These are phyloP conservation scores for Patellaria atrata DNA, from an alignment of 495 filamentous ascomycete species.

Conservation along the genomic window DNA sequence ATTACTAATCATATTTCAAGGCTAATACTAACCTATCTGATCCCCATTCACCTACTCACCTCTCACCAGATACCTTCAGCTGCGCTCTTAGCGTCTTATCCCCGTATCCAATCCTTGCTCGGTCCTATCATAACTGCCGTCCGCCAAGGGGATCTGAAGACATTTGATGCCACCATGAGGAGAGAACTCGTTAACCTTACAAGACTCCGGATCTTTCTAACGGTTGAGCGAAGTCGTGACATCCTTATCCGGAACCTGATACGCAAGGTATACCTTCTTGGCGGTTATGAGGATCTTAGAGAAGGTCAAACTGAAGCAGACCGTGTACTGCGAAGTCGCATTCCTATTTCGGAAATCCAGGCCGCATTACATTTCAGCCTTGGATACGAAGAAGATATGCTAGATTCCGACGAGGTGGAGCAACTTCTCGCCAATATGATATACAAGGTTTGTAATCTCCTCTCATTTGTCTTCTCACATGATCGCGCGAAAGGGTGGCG, in stretches of 20 bases:
- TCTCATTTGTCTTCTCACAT: slow-evolving; percentile 2
- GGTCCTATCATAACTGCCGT: slow-evolving; percentile 62
- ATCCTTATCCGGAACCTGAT: slow-evolving; percentile 80
- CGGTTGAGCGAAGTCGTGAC: slow-evolving; percentile 80
- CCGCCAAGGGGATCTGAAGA: slow-evolving; percentile 61
- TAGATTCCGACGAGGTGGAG: slow-evolving; percentile 89
- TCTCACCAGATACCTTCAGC: slow-evolving; percentile 66
- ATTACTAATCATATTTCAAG: slow-evolving; percentile 26
- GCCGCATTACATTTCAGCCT: slow-evolving; percentile 40
- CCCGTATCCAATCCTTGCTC: slow-evolving; percentile 66
- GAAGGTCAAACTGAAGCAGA: slow-evolving; percentile 38
- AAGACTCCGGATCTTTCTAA: slow-evolving; percentile 88
- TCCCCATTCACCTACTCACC: slow-evolving; percentile 80
- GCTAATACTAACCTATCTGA: slow-evolving; percentile 86
- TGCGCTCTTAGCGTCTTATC: slow-evolving; percentile 55
- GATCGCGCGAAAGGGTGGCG: slow-evolving; percentile 4
- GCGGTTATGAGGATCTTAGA: slow-evolving; percentile 61
- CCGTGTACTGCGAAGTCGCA: slow-evolving; percentile 51
- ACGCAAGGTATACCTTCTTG: slow-evolving; percentile 73
- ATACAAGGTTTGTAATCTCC: slow-evolving; percentile 61
- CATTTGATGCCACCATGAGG: slow-evolving; percentile 70
- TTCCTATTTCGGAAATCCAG: slow-evolving; percentile 69
- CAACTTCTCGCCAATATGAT: slow-evolving; percentile 89
- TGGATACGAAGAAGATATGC: slow-evolving; percentile 37
- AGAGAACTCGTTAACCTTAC: slow-evolving; percentile 79